Conservation (phyloP, 192 early-diverging fungal species). For the Mycoemilia scoparia region DNA sequence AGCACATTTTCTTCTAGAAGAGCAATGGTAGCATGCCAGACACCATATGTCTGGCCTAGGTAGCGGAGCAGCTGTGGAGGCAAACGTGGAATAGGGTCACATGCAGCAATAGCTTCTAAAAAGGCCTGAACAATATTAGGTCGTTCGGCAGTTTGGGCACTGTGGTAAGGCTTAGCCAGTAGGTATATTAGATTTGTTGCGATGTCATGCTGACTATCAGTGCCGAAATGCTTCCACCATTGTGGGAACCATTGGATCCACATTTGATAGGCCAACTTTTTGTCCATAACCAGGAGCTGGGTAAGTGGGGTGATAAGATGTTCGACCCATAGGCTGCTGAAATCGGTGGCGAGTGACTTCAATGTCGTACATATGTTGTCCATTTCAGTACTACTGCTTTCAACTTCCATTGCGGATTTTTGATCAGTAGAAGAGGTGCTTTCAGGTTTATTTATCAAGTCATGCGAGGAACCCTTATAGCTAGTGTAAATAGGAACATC, state of each 20-base stretch:
- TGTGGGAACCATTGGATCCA: constrained; percentile 78
- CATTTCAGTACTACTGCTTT: neutral
- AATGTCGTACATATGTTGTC: neutral
- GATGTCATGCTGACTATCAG: constrained; percentile 68
- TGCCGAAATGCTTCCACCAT: constrained; percentile 54
- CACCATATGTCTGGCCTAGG: constrained; percentile 77
- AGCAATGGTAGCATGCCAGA: constrained; percentile 77
- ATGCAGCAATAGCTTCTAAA: constrained; percentile 67
- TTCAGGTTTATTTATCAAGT: too few relatives aligned
- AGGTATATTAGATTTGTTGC: constrained; percentile 66
- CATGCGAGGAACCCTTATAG: too few relatives aligned
- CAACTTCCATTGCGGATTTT: constrained; percentile 8
- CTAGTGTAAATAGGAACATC: too few relatives aligned
- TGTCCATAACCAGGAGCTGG: constrained; percentile 47
- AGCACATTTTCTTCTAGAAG: constrained; percentile 48
- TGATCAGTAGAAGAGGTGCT: too few relatives aligned
- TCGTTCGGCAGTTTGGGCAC: constrained; percentile 49
- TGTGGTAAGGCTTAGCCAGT: constrained; percentile 82
- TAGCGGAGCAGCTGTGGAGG: constrained; percentile 90
- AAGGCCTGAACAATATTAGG: constrained; percentile 95
- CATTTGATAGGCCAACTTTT: constrained; percentile 43
- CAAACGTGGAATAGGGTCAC: constrained; percentile 49
- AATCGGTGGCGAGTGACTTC: neutral
- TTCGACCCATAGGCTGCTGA: constrained; percentile 3
- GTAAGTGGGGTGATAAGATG: constrained; percentile 35